A percentile compares a stretch with the other conserved stretches of the same genome.
phyloP scores from a whole-genome alignment of 352 stramenopile genomes.

The Phytophthora foliorum region DNA sequence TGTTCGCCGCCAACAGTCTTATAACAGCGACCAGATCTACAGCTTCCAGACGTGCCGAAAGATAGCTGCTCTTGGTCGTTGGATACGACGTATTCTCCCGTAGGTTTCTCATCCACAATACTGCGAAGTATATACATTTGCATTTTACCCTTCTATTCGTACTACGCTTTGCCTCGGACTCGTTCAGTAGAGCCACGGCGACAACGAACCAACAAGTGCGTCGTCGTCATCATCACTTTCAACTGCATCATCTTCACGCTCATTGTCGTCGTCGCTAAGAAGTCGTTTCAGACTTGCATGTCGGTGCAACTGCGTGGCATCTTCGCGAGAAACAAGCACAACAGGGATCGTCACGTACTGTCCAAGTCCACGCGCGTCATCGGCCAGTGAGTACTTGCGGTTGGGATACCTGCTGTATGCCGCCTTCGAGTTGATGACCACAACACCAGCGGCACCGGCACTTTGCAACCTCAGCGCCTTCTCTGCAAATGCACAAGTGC shows the following conservation, averaged over 20 bases:
- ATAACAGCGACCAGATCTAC: neutral
- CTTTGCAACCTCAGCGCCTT: slow-evolving; percentile 77
- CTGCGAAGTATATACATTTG: slow-evolving; percentile 32
- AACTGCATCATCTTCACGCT: neutral
- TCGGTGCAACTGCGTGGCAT: slow-evolving; percentile 59
- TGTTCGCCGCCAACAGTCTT: neutral
- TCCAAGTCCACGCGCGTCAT: slow-evolving; percentile 57
- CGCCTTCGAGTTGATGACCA: slow-evolving; percentile 81
- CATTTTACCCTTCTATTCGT: slow-evolving; percentile 39
- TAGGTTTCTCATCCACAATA: slow-evolving; percentile 10
- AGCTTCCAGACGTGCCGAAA: neutral
- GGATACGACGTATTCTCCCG: neutral
- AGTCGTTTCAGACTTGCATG: slow-evolving; percentile 29
- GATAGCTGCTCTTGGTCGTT: neutral
- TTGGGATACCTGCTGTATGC: slow-evolving; percentile 46
- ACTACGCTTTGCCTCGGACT: slow-evolving; percentile 9
- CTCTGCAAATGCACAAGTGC: slow-evolving; percentile 79
- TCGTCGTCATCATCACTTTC: slow-evolving; percentile 15
- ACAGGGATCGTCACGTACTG: slow-evolving; percentile 69
- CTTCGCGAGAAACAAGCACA: slow-evolving; percentile 69
- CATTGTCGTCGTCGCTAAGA: slow-evolving; percentile 16
- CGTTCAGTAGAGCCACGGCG: slow-evolving; percentile 68
- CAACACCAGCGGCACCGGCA: slow-evolving; percentile 62
- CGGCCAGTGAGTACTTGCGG: slow-evolving; percentile 74
- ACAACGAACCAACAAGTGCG: slow-evolving; percentile 58